A percentile compares a stretch with the other conserved stretches of the same genome.
Evolutionary conservation across 306 rosid species (phyloP).

Genomic region (Dicorynia guianensis): DNA sequence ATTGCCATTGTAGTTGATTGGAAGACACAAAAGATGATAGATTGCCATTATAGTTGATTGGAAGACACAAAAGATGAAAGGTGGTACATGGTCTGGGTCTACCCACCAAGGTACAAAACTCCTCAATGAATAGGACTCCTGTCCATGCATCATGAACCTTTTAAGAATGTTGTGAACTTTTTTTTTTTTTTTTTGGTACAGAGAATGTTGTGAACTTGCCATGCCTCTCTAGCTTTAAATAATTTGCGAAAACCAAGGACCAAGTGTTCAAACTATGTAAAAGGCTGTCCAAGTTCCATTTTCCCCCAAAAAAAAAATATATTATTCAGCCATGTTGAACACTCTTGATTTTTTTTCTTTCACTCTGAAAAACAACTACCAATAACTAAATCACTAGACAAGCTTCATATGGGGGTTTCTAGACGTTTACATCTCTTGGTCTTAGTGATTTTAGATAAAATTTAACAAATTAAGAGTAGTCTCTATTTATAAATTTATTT

Average conservation of each 20-base stretch:
- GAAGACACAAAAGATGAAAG: constrained; percentile 10
- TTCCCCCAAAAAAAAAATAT: constrained; percentile 38
- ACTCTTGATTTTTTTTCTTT: constrained; percentile 19
- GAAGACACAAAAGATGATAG: constrained; percentile 8
- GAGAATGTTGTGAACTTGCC: constrained; percentile 30
- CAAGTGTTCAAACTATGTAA: constrained; percentile 21
- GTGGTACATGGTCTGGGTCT: constrained; percentile 10
- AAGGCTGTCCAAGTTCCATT: constrained; percentile 27
- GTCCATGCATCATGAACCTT: constrained; percentile 34
- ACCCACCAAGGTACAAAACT: constrained; percentile 25
- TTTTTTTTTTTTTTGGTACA: too few relatives aligned
- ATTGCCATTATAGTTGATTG: constrained; percentile 36
- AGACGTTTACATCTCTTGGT: too few relatives aligned
- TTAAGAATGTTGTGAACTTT: constrained; percentile 23
- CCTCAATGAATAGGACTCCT: constrained; percentile 16
- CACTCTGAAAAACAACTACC: not conserved
- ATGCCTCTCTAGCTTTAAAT: not conserved
- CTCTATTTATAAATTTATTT: too few relatives aligned
- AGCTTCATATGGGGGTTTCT: too few relatives aligned
- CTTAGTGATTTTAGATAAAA: too few relatives aligned
- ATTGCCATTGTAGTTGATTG: constrained; percentile 36
- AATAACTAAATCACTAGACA: too few relatives aligned
- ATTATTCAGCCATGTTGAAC: constrained; percentile 16
- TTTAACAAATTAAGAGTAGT: too few relatives aligned
- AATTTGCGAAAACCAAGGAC: constrained; percentile 10